Percentiles rank a stretch among this genome's conserved stretches.
These are phyloP conservation scores for Mycena leptocephala DNA, from an alignment of 768 basidiomycete genomes.

Conservation along the genomic window DNA sequence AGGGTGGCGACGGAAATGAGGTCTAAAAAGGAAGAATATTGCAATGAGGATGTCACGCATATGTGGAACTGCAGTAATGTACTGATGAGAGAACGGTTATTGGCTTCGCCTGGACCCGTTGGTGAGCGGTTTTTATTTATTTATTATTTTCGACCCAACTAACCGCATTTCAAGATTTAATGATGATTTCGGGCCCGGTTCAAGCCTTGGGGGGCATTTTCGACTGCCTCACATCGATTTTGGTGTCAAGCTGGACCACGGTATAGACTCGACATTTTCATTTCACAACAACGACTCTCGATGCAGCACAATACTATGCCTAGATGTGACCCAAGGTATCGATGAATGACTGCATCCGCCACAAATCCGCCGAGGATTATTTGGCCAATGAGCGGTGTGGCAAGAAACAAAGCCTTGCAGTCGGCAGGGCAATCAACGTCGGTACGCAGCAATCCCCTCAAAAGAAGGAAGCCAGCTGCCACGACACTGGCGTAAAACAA, in stretches of 20 bases:
- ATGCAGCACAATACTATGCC: not conserved
- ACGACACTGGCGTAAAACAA: slow-evolving; percentile 48
- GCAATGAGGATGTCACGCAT: not conserved
- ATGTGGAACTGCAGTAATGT: too few species aligned
- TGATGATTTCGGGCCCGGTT: too few species aligned
- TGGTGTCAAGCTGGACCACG: too few species aligned
- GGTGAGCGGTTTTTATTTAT: too few species aligned
- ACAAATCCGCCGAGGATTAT: slow-evolving; percentile 44
- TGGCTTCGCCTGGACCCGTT: too few species aligned
- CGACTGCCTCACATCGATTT: too few species aligned
- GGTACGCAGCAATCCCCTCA: slow-evolving; percentile 41
- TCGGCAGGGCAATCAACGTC: slow-evolving; percentile 46
- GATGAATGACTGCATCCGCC: slow-evolving; percentile 40
- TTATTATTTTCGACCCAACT: too few species aligned
- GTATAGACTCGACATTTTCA: too few species aligned
- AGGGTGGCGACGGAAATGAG: not conserved
- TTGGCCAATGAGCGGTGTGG: slow-evolving; percentile 47
- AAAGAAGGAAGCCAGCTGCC: slow-evolving; percentile 36
- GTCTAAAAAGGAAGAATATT: not conserved
- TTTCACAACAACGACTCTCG: too few species aligned
- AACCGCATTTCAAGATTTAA: too few species aligned
- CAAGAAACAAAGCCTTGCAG: slow-evolving; percentile 45
- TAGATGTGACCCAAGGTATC: not conserved
- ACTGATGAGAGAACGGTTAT: too few species aligned
- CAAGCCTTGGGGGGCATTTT: too few species aligned